Percentiles rank a stretch among this genome's conserved stretches.
Evolutionary conservation across 192 early-diverging fungal genomes (phyloP).

Genomic region (Gryganskiella cystojenkinii): DNA sequence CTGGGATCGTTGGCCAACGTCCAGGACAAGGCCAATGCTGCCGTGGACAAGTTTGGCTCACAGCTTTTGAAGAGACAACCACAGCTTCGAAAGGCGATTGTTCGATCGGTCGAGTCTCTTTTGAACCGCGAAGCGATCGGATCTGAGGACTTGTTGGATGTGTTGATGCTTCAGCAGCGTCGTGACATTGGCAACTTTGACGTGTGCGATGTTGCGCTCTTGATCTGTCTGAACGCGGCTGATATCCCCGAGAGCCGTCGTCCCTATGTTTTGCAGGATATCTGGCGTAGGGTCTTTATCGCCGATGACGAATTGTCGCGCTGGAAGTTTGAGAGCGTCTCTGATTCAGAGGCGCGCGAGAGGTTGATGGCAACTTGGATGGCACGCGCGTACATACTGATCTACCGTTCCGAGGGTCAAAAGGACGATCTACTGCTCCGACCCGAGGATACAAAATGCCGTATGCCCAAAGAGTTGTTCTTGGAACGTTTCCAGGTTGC

Average conservation of each 20-base stretch:
- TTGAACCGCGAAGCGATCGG: constrained; percentile 20
- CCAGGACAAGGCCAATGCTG: constrained; percentile 15
- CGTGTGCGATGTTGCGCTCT: constrained; percentile 19
- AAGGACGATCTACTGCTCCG: constrained; percentile 31
- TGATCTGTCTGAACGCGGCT: constrained; percentile 31
- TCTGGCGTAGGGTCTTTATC: constrained; percentile 48
- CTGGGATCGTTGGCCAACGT: constrained; percentile 10
- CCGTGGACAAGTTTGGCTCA: constrained; percentile 16
- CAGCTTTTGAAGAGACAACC: constrained; percentile 15
- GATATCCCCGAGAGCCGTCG: constrained; percentile 47
- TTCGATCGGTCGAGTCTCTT: constrained; percentile 5
- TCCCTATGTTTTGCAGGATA: constrained; percentile 37
- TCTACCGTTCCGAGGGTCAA: constrained; percentile 26
- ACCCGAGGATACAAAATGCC: constrained; percentile 29
- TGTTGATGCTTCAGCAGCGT: constrained; percentile 27
- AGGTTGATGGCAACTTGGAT: constrained; percentile 32
- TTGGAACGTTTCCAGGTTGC: constrained; percentile 16
- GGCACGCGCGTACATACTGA: constrained; percentile 26
- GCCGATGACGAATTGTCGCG: constrained; percentile 4
- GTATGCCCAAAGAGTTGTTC: constrained; percentile 32
- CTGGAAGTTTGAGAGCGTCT: constrained; percentile 28
- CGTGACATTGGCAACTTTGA: constrained; percentile 26
- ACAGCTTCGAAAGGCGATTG: constrained; percentile 15
- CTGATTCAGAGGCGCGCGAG: constrained; percentile 28
- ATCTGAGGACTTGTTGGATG: constrained; percentile 40